Conservation (phyloP, 2,329 filamentous ascomycete genomes). For the Penicillium glabrum region DNA sequence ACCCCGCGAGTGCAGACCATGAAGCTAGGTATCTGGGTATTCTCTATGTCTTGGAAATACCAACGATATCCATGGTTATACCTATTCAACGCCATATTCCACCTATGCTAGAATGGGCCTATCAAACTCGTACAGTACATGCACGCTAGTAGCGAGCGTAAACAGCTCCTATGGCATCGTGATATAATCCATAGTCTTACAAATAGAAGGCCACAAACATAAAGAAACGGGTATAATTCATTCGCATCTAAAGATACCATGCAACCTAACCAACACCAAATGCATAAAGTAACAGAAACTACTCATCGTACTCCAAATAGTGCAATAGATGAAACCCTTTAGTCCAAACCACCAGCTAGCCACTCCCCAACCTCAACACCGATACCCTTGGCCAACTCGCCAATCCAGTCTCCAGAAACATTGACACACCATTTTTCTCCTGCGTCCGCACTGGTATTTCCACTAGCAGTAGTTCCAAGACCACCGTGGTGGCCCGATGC, state of each 20-base stretch:
- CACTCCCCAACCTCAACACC: constrained; percentile 48
- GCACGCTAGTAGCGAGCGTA: too few species aligned
- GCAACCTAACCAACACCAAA: constrained; percentile 4
- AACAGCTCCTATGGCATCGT: too few species aligned
- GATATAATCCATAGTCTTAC: too few species aligned
- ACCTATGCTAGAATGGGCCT: too few species aligned
- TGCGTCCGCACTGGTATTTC: constrained; percentile 38
- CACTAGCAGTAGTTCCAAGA: constrained; percentile 31
- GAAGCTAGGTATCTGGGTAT: too few species aligned
- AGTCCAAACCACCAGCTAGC: constrained; percentile 41
- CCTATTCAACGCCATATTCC: too few species aligned
- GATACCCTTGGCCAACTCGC: constrained; percentile 45
- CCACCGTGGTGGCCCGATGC: constrained; percentile 35
- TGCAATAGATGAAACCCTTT: not conserved
- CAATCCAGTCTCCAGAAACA: constrained; percentile 49
- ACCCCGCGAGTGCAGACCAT: too few species aligned
- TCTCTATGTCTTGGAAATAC: too few species aligned
- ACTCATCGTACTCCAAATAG: not conserved
- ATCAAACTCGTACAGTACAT: too few species aligned
- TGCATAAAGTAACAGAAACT: not conserved
- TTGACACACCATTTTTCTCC: constrained; percentile 51
- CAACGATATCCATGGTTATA: too few species aligned
- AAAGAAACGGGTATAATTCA: constrained; percentile 13
- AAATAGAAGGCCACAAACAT: not conserved
- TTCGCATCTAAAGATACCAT: constrained; percentile 2